Evolutionary conservation across 768 basidiomycete species (phyloP), one percentile per base, ranked within the genome.

Genomic region (Hygrocybe punicea): DNA sequence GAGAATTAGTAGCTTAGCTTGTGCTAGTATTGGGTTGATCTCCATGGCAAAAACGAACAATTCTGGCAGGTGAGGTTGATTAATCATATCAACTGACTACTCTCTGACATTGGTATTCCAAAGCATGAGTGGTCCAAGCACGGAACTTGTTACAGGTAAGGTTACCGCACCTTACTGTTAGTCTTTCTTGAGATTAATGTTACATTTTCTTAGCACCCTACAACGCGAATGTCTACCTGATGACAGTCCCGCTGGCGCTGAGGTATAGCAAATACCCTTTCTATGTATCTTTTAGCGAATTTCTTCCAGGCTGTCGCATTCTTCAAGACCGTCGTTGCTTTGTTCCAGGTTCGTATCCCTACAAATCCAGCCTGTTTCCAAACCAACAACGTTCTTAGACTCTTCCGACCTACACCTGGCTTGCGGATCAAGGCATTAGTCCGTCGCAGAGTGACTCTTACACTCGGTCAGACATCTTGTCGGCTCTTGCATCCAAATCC

Each of bases 371-470:
- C 11, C 9, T 4, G 10, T n/a, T 16, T 13, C 33, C 2, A 11
- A n/a, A 16, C 48, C 50, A 48, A 33, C 49, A 19, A 25, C 19
- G 7, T 13, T n/a, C n/a, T 39, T 13, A 76, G 81, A 77, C 78
- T 8, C 81, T 92, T 23, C 87, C 89, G 0, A 91, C 91, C 2
- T 91, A 84, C 68, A 76, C 80, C 14, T 91, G 82, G 82, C 84
- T 93, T 39, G 71, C 76, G 13, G 72, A 79, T 19, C 84, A 79
- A n/a, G 89, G 89, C 23, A 93, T 93, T 62, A 82, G 80, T 3
- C 92, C 92, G 11, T 80, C 79, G n/a, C 71, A 74, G 2, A 74
- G 69, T 58, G 66, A 71, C 61, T 88, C 87, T 0, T 84, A 84
- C 67, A 82, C 82, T 0, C 76, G 88, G 16, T 72, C 81, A 13